phyloP scores from a whole-genome alignment of 805 yeast genomes.

The Spathaspora sp. region DNA sequence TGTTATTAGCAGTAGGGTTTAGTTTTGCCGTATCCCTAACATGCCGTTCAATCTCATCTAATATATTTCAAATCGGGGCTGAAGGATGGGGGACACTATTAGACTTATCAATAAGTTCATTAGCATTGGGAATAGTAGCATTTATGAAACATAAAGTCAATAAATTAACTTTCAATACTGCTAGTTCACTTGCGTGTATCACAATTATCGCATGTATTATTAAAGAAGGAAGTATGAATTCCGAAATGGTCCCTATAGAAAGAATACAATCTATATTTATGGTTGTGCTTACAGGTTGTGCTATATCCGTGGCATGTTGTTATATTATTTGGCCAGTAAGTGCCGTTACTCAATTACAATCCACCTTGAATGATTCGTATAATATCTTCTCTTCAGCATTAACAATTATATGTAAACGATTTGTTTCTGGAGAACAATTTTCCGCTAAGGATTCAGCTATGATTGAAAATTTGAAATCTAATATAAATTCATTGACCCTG shows the following conservation, averaged over 20 bases:
- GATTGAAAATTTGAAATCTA: slow-evolving; percentile 35
- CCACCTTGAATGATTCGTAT: slow-evolving; percentile 47
- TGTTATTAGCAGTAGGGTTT: slow-evolving; percentile 49
- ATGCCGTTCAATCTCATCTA: slow-evolving; percentile 50
- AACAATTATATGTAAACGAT: slow-evolving; percentile 43
- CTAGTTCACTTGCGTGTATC: slow-evolving; percentile 74
- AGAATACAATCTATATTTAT: slow-evolving; percentile 51
- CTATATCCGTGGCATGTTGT: slow-evolving; percentile 57
- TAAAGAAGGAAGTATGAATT: slow-evolving; percentile 66
- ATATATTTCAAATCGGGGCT: slow-evolving; percentile 40
- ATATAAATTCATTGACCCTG: slow-evolving; percentile 34
- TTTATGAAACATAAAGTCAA: slow-evolving; percentile 65
- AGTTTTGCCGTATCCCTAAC: slow-evolving; percentile 49
- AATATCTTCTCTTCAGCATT: slow-evolving; percentile 49
- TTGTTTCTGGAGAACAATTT: slow-evolving; percentile 46
- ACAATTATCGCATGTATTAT: slow-evolving; percentile 66
- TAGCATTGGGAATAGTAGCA: slow-evolving; percentile 63
- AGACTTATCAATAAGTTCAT: slow-evolving; percentile 51
- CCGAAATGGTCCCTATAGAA: slow-evolving; percentile 52
- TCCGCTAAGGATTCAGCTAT: slow-evolving; percentile 36
- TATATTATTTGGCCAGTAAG: slow-evolving; percentile 61
- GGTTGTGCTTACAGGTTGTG: slow-evolving; percentile 60
- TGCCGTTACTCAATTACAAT: slow-evolving; percentile 46
- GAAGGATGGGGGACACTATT: slow-evolving; percentile 49
- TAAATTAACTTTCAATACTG: slow-evolving; percentile 72